Evolutionary conservation across 441 rosid species (phyloP).

Genomic region (Theobroma grandiflorum): DNA sequence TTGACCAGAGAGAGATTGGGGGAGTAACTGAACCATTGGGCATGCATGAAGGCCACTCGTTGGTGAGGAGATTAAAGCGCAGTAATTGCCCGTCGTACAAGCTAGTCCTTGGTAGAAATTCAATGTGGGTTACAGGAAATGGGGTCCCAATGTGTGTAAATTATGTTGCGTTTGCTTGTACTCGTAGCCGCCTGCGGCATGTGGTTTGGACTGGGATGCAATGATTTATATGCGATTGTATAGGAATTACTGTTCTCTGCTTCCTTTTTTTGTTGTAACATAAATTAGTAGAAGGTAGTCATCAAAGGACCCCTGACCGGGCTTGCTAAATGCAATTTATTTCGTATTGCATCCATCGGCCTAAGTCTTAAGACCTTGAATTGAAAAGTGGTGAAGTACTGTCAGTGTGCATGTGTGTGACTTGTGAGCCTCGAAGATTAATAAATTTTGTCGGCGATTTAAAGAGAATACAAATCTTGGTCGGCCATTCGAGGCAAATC

Average conservation of each 20-base stretch:
- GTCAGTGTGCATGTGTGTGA: background rate
- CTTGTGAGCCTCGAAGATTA: too few relatives aligned
- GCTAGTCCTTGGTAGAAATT: background rate
- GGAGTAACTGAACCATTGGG: background rate
- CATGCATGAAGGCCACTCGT: background rate
- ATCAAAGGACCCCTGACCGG: background rate
- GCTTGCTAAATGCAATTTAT: background rate
- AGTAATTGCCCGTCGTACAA: background rate
- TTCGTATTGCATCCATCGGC: background rate
- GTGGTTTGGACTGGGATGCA: background rate
- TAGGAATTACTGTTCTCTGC: background rate
- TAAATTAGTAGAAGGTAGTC: background rate
- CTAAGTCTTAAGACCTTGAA: background rate
- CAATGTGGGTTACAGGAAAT: background rate
- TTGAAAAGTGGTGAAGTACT: background rate
- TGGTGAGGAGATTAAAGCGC: background rate
- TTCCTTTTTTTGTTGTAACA: background rate
- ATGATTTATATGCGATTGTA: background rate
- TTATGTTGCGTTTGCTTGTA: background rate
- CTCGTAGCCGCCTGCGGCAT: too few relatives aligned
- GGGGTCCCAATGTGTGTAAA: constrained; percentile 3
- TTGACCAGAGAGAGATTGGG: background rate
- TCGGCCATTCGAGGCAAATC: background rate
- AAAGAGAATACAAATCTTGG: background rate
- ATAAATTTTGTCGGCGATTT: background rate